Conservation (phyloP, 768 basidiomycete genomes). For the Pleurotus giganteus region DNA sequence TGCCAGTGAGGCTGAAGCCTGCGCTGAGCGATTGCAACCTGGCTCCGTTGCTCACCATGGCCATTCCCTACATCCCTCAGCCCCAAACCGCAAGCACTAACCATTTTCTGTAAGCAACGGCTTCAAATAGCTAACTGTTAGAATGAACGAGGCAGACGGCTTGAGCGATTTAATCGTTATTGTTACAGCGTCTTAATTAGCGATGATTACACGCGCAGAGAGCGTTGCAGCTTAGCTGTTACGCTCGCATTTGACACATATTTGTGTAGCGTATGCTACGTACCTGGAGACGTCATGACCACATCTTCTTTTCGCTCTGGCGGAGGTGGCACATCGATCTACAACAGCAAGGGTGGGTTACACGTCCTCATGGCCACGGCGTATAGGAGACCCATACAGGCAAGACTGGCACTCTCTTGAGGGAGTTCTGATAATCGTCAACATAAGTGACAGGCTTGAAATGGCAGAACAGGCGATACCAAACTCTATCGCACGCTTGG, state of each 20-base stretch:
- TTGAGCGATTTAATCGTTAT: conserved; percentile 92
- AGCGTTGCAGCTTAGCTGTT: conserved; percentile 4
- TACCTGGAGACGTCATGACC: conserved; percentile 29
- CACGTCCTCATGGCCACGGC: conserved; percentile 11
- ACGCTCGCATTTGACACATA: background rate
- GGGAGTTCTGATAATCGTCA: conserved; percentile 72
- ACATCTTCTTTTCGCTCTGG: conserved; percentile 46
- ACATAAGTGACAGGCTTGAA: conserved; percentile 53
- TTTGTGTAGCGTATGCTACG: conserved; percentile 1
- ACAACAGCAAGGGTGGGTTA: conserved; percentile 8
- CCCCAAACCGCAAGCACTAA: too few species aligned
- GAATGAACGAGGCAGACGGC: conserved; percentile 72
- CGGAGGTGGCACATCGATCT: conserved; percentile 62
- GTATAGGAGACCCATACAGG: conserved; percentile 44
- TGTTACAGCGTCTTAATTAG: conserved; percentile 44
- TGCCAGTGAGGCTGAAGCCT: too few species aligned
- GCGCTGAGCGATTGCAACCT: too few species aligned
- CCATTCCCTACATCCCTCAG: too few species aligned
- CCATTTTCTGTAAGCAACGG: too few species aligned
- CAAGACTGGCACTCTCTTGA: conserved; percentile 69
- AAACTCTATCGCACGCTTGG: background rate
- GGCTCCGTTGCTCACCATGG: too few species aligned
- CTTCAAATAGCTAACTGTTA: conserved; percentile 69
- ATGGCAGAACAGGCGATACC: background rate
- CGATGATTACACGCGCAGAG: background rate